Evolutionary conservation across 2,329 filamentous ascomycete genomes (phyloP).

Genomic region (Cladorrhinum sp.): DNA sequence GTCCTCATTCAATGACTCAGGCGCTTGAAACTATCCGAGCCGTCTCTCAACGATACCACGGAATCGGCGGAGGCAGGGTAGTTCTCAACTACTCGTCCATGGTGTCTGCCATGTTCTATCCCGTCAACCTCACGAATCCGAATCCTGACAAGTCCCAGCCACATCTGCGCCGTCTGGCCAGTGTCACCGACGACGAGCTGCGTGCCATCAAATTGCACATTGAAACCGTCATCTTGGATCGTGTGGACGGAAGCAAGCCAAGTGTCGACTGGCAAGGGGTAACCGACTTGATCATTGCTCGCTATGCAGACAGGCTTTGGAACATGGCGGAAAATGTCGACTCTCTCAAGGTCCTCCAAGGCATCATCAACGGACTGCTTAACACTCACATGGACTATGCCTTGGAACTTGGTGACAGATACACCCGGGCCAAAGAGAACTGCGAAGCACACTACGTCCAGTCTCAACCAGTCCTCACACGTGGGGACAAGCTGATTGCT

Average conservation of each 20-base stretch:
- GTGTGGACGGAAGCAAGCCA: conserved; percentile 29
- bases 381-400: conserved; percentile 45
- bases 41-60: conserved; percentile 44
- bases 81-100: conserved; percentile 48
- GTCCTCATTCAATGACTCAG: conserved; percentile 29
- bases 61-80: conserved; percentile 41
- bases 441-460: conserved; percentile 49
- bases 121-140: conserved; percentile 47
- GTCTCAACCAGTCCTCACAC: conserved; percentile 31
- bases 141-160: conserved; percentile 28
- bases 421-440: conserved; percentile 39
- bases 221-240: conserved; percentile 25
- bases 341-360: conserved; percentile 32
- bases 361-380: conserved; percentile 39
- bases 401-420: conserved; percentile 32
- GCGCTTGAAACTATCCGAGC: conserved; percentile 42
- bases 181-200: conserved; percentile 23
- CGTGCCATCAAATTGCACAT: conserved; percentile 33
- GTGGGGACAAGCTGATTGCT: conserved; percentile 45
- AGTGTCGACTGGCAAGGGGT: conserved; percentile 64
- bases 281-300: conserved; percentile 61
- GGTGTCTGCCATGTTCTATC: conserved; percentile 51
- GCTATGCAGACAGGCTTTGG: conserved; percentile 57
- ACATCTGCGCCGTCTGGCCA: conserved; percentile 27
- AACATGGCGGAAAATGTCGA: conserved; percentile 35